phyloP scores from a whole-genome alignment of 148 eudicot genomes.

The Nepenthes mirabilis region DNA sequence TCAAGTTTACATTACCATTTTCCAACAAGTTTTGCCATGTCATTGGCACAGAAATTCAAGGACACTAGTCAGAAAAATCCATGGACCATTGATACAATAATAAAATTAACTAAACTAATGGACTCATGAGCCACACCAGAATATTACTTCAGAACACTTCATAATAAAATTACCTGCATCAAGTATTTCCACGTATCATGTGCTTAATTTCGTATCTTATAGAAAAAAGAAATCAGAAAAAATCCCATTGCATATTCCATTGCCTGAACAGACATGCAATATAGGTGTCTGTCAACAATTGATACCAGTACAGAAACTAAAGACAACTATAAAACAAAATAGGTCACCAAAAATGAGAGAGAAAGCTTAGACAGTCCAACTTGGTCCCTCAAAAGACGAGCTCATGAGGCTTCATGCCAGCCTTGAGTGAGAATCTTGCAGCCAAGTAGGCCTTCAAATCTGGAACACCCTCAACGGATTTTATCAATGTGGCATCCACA shows the following conservation, averaged over 20 bases:
- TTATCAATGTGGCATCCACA: slow-evolving; percentile 44
- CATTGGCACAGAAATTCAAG: too few relatives aligned
- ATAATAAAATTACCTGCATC: neutral
- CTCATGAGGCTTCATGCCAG: slow-evolving; percentile 72
- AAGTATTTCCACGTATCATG: too few relatives aligned
- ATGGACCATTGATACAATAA: too few relatives aligned
- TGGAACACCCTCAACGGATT: slow-evolving; percentile 43
- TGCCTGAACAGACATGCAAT: neutral
- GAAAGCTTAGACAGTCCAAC: neutral
- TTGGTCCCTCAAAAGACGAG: slow-evolving; percentile 33
- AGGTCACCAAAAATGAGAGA: neutral
- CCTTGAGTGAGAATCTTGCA: slow-evolving; percentile 57
- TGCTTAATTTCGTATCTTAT: neutral
- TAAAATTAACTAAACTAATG: too few relatives aligned
- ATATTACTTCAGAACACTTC: neutral
- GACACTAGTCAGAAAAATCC: too few relatives aligned
- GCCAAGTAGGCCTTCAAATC: slow-evolving; percentile 51
- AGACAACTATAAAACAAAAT: neutral
- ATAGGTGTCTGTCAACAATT: neutral
- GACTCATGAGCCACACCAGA: too few relatives aligned
- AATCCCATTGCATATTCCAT: neutral
- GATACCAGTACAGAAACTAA: neutral
- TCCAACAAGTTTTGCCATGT: neutral
- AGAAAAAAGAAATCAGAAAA: neutral
- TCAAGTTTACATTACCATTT: neutral